Base-by-base conservation (phyloP, 1,284 basidiomycete species). In the Tilletia setariae region DNA sequence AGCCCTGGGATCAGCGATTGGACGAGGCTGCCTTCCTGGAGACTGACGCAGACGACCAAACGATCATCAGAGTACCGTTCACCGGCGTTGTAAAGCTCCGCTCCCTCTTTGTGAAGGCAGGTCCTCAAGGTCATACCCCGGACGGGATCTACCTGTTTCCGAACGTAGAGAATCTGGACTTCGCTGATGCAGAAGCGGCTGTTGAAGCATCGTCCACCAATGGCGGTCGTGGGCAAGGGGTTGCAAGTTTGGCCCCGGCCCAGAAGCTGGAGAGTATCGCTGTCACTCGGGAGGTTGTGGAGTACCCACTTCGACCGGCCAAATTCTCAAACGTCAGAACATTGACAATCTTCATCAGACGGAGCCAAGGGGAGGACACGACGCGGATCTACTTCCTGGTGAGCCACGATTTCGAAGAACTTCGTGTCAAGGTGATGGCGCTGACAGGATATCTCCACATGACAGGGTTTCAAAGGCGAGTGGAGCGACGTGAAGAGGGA, bases 31-130 rank as follows among this genome's bases (percentile, higher is more conserved):
- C 65, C 15, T 63, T 68, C 53, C 64, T 74, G 11, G 68, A 75
- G 44, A 71, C 73, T 16, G 73, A 77, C 46, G 71, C 74, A 1
- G 78, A 79, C 68, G 78, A 79, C 53, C 75, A 78, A 44, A 73
- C 78, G 40, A 68, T 79, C 64, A 68, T 82, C 44, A 71, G 71
- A 43, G 64, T 82, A 16, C 80, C 80, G 2, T 82, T 82, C 65
- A 42, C 63, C 16, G 72, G 74, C 3, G 69, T 69, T 28, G 79
- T 80, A 61, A 77, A 79, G 49, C 72, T 82, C 15, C 73, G 74
- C 28, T 61, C 73, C 1, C 64, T 77, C 23, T 64, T 77, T 3
- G 40, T 77, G 63, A 72, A 71, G 32, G 65, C 46, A 2, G 76
- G 76, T 2, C 70, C 72, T 0, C 64, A 67, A 42, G 71, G 69